Evolutionary conservation across 108 stramenopile species (phyloP).

Genomic region (Schizochytrium sp.): DNA sequence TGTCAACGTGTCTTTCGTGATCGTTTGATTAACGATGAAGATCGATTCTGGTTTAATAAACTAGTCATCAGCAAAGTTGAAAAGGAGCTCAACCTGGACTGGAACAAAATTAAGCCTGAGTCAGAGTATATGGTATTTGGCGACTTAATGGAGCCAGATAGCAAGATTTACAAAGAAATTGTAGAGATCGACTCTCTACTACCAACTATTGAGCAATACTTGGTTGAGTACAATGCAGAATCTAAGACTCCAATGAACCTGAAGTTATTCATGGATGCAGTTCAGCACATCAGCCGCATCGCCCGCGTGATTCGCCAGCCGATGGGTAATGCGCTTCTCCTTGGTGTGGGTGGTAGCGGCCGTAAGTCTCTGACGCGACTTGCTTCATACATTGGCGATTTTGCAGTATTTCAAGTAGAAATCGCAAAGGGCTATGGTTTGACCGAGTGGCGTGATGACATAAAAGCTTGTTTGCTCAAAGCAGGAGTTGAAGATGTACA

Average conservation of each 20-base stretch:
- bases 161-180: constrained; percentile 73
- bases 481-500: constrained; percentile 77
- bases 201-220: constrained; percentile 73
- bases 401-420: constrained; percentile 76
- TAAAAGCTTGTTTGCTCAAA: constrained; percentile 70
- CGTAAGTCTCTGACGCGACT: constrained; percentile 78
- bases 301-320: constrained; percentile 80
- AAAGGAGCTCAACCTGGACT: constrained; percentile 71
- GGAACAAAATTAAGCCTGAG: constrained; percentile 49
- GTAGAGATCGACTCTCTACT: constrained; percentile 71
- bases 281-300: constrained; percentile 79
- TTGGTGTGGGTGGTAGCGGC: constrained; percentile 81
- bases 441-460: constrained; percentile 79
- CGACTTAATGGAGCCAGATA: constrained; percentile 75
- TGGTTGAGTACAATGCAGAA: constrained; percentile 79
- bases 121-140: constrained; percentile 72
- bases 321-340: constrained; percentile 79
- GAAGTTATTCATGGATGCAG: constrained; percentile 79
- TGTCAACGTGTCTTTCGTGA: constrained; percentile 77
- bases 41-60: constrained; percentile 75
- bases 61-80: constrained; percentile 67
- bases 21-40: constrained; percentile 72
- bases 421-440: constrained; percentile 79
- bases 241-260: constrained; percentile 79
- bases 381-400: constrained; percentile 78